A percentile compares a stretch with the other conserved stretches of the same genome.
Conservation (phyloP, 495 filamentous ascomycete genomes). For the Xylaria bambusicola region DNA sequence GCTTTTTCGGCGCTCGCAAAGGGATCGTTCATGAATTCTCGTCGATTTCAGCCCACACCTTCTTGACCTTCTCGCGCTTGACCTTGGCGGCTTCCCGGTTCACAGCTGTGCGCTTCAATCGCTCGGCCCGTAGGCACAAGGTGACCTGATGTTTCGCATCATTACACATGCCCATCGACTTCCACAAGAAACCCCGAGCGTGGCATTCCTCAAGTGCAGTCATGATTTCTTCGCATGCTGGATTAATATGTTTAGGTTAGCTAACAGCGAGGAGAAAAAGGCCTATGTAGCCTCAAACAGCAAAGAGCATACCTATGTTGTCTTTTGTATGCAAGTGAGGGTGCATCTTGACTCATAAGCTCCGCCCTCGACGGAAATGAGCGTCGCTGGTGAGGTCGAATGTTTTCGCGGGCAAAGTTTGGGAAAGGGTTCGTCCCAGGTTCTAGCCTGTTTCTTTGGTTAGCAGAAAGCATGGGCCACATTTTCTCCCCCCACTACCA, state of each 20-base stretch:
- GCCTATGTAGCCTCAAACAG: background rate
- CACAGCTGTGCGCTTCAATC: conserved; percentile 68
- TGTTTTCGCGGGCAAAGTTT: conserved; percentile 12
- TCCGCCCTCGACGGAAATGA: background rate
- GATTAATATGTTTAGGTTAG: background rate
- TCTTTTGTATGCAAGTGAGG: conserved; percentile 91
- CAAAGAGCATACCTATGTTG: conserved; percentile 67
- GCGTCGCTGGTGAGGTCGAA: conserved; percentile 10
- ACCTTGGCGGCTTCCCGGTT: conserved; percentile 74
- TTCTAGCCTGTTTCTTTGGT: background rate
- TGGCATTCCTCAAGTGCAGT: conserved; percentile 92
- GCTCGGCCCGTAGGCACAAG: conserved; percentile 76
- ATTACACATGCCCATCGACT: conserved; percentile 87
- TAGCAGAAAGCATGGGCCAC: conserved; percentile 34
- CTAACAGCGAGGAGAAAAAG: conserved; percentile 10
- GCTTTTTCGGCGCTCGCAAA: background rate
- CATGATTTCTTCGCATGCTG: conserved; percentile 95
- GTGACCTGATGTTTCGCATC: conserved; percentile 78
- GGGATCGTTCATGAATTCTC: conserved; percentile 48
- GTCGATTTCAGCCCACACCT: conserved; percentile 82
- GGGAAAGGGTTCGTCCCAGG: background rate
- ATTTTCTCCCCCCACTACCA: background rate
- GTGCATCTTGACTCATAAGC: conserved; percentile 69
- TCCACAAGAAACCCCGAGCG: conserved; percentile 85
- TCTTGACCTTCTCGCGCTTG: conserved; percentile 68